Conservation (phyloP, 2,329 filamentous ascomycete genomes). For the Paradendryphiella salina region DNA sequence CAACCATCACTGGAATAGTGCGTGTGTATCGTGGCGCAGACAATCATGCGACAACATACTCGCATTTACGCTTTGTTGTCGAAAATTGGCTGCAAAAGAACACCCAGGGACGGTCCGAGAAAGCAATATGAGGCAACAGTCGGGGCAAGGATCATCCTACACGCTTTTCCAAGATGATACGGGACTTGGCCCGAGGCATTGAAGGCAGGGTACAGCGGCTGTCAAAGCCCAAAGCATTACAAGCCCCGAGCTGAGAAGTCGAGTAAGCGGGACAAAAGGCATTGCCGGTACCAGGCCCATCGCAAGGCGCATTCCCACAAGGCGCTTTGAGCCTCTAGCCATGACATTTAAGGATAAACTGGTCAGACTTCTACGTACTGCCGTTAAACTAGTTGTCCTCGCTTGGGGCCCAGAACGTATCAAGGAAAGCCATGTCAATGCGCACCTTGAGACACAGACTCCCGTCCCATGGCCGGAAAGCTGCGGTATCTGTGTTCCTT, state of each 20-base stretch:
- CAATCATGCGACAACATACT: neutral
- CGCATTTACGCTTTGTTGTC: neutral
- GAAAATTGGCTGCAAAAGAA: constrained; percentile 1
- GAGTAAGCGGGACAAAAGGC: neutral
- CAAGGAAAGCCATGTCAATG: neutral
- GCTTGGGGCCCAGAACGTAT: neutral
- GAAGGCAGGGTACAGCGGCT: constrained; percentile 3
- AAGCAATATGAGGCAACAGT: constrained; percentile 8
- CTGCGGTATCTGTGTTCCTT: neutral
- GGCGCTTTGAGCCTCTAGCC: neutral
- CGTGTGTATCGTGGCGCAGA: constrained; percentile 2
- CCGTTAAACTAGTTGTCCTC: neutral
- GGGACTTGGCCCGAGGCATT: constrained; percentile 13
- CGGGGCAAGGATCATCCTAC: constrained; percentile 8
- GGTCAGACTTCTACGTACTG: neutral
- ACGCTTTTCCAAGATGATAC: constrained; percentile 21
- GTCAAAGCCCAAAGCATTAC: constrained; percentile 6
- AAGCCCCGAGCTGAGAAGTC: neutral
- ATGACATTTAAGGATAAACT: neutral
- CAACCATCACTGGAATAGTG: constrained; percentile 10
- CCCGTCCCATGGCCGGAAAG: neutral
- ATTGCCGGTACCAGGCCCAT: neutral
- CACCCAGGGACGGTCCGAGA: constrained; percentile 10
- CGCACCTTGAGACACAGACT: neutral
- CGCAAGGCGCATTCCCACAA: constrained; percentile 1